Evolutionary conservation across 2,329 filamentous ascomycete species (phyloP), one percentile per base, ranked within the genome.

Genomic region (Ophiostoma fasciatum): DNA sequence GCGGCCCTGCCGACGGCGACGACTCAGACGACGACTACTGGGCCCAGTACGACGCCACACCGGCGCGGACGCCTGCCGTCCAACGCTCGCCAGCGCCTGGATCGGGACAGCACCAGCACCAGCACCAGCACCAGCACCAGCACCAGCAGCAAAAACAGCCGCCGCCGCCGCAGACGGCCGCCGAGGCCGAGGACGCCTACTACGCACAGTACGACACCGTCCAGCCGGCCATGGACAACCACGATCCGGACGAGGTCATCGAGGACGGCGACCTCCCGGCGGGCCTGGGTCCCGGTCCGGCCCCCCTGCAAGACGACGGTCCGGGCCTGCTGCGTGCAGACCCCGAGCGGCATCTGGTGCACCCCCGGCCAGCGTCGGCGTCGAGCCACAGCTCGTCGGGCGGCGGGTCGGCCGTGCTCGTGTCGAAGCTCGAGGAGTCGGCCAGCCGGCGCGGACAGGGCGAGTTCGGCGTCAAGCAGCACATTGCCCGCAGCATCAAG

Each of bases 1-100:
- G 42, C 9, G 40, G 40, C 21, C 37, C 46, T 7, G 51, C 55
- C 1, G 59, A 66, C 1, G 71, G 76, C 1, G 74, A 74, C 0
- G 77, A 80, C 17, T 78, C 81, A 22, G 78, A 84, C 42, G 79
- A 82, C 45, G 77, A 76, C 46, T 88, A 88, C 54, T 88, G 82
- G 82, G 78, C 73, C 22, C 70, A 74, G 42, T 87, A 88, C 53
- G 80, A 83, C 51, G 69, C 71, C 19, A 82, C 78, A 4, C 78
- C 80, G 2, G 66, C 68, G 2, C 63, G 66, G 30, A 81, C 76
- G 9, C 76, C 77, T 1, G 73, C 67, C 7, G 56, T 62, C 17
- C 73, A 77, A 48, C 64, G 61, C 18, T 78, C 76, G 5, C 76
- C 78, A 4, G 75, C 70, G 11, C 77, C 78, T 4, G 12, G 49